A percentile compares a stretch with the other conserved stretches of the same genome.
These are phyloP conservation scores for Starmerella khaoyaiensis DNA, from an alignment of 805 yeast species.

Conservation along the genomic window DNA sequence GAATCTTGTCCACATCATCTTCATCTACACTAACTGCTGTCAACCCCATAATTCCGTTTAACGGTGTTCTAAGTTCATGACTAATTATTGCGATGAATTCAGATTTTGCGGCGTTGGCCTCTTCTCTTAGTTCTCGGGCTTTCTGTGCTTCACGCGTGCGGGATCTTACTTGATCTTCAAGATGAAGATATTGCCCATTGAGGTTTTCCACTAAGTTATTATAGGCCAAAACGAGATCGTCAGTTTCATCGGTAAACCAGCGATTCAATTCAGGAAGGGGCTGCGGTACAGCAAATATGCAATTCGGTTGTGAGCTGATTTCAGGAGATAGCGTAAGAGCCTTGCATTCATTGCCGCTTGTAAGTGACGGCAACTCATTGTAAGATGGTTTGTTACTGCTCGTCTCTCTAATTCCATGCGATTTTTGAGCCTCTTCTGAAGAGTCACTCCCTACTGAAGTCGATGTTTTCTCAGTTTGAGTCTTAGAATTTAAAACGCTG, in stretches of 20 bases:
- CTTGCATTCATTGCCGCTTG: no score
- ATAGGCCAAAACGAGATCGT: slow-evolving; percentile 78
- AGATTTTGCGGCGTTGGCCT: slow-evolving; percentile 92
- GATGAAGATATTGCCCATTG: slow-evolving; percentile 67
- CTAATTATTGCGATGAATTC: slow-evolving; percentile 86
- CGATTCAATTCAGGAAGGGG: slow-evolving; percentile 19
- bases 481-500: neutral
- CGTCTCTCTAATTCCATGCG: no score
- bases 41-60: slow-evolving; percentile 94
- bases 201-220: slow-evolving; percentile 86
- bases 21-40: slow-evolving; percentile 90
- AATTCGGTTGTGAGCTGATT: neutral
- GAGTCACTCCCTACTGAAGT: no score
- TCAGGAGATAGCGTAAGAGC: neutral
- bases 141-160: slow-evolving; percentile 77
- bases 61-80: slow-evolving; percentile 87
- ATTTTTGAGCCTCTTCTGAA: no score
- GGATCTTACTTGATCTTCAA: slow-evolving; percentile 78
- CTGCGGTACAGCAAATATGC: slow-evolving; percentile 17
- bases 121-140: slow-evolving; percentile 32
- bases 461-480: neutral
- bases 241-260: slow-evolving; percentile 52
- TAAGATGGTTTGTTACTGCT: no score
- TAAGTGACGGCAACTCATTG: no score
- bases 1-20: slow-evolving; percentile 49